Evolutionary conservation across 352 stramenopile genomes (phyloP), one percentile per base, ranked within the genome.

Genomic region (Pythium rishiriense): DNA sequence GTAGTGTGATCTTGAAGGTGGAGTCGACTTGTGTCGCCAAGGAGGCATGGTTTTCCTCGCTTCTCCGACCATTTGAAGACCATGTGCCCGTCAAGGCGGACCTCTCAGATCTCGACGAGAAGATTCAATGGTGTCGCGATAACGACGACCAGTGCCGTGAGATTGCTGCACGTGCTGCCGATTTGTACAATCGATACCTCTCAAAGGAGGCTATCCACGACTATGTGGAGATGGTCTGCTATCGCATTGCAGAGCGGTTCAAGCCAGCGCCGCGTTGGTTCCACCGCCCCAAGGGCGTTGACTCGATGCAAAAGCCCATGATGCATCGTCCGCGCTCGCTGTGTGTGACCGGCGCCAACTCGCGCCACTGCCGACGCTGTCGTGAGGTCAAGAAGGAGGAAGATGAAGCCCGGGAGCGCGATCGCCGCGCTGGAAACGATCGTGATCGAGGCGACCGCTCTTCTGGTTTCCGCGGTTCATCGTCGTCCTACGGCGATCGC

Each of bases 1-100:
- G 97, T 9, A 97, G 89, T 51, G 97, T 99, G 22, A 99, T 99
- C 71, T 78, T 99, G 11, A 99, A 99, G 77, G 93, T 91, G 11
- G 77, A 86, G 45, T 97, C 88, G 45, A 81, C 75, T 3, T 97
- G 88, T 70, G 97, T 99, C 52, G 97, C 97, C 9, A 97, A 99
- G 71, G 88, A 96, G 62, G 98, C 99, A 90, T 99, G 87, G 87
- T 96, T 99, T 74, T 99, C 98, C 60, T 95, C 97, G 33, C 75
- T 99, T 22, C 81, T 99, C 26, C 76, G 88, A 72, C 97, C 97
- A 14, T 99, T 97, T 68, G 86, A 98, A 48, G 97, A 99, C 68
- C 97, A 99, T 73, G 90, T 99, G 51, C 97, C 97, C 1, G 88
- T 99, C 11, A 98, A 98, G 53, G 83, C 82, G 2, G 97, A 99